Evolutionary conservation across 202 grass and related monocot genomes (phyloP).

Genomic region (Brachypodium distachyon): DNA sequence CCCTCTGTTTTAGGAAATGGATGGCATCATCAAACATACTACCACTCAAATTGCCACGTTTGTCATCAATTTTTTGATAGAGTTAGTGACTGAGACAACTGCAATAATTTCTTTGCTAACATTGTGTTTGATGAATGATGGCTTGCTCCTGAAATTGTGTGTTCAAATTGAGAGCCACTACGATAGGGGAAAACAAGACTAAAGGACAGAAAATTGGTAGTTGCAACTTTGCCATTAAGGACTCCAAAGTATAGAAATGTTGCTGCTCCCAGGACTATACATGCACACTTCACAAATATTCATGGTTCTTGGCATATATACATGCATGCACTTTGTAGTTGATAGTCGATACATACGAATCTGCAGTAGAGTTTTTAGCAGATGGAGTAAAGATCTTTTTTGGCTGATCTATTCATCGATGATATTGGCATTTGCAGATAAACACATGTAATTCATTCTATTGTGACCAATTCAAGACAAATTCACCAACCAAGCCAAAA

Average conservation of each 20-base stretch:
- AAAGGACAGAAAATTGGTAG: not conserved
- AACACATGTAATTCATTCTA: slow-evolving; percentile 97
- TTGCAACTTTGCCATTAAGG: not conserved
- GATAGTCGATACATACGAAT: not conserved
- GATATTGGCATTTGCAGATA: slow-evolving; percentile 51
- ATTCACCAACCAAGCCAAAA: slow-evolving; percentile 88
- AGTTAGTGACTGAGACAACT: not conserved
- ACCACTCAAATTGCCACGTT: not conserved
- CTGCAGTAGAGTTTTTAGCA: not conserved
- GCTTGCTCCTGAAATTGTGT: not conserved
- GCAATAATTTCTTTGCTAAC: not conserved
- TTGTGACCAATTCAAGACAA: slow-evolving; percentile 73
- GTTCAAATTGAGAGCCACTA: not conserved
- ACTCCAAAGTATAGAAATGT: not conserved
- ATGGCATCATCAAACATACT: not conserved
- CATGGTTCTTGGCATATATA: not conserved
- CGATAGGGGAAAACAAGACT: not conserved
- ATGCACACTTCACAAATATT: not conserved
- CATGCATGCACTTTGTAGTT: not conserved
- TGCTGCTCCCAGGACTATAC: not conserved
- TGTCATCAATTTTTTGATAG: not conserved
- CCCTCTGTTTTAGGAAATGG: not conserved
- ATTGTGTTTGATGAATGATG: not conserved
- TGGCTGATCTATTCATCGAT: not conserved
- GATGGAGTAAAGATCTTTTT: not conserved